Evolutionary conservation across 176 grass and related monocot genomes (phyloP), one percentile per base, ranked within the genome.

Genomic region (Aegilops bicornis): DNA sequence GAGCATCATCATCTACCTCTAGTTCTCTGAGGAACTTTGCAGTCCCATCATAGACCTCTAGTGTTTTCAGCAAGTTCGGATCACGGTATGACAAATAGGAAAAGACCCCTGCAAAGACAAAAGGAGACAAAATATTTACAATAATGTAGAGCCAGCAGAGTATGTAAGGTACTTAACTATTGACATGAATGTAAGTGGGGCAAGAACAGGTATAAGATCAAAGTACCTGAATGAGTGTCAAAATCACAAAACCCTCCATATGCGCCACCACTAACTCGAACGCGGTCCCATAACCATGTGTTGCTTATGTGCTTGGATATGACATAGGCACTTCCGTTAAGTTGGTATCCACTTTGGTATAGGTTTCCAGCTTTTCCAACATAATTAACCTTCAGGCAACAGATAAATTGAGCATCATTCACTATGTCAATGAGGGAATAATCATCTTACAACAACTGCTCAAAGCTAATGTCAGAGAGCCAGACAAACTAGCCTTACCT

Each of bases 241-340:
- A 99, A 99, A 89, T 99, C 92, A 87, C 97, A 99, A 85, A 99
- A 96, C 48, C 94, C 97, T 87, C 94, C 97, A 93, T 99, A 99
- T 69, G 94, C 94, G 83, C 97, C 97, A 86, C 97, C 97, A 74
- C 97, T 99, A 81, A 96, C 94, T 36, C 97, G 94, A 87, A 99
- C 90, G 79, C 90, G 91, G 64, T 99, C 94, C 97, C 97, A 99
- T 83, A 99, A 86, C 94, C 97, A 99, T 12, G 94, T 94, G 61
- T 93, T 99, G 76, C 94, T 76, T 90, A 99, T 96, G 90, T 94
- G 88, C 80, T 99, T 99, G 62, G 97, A 96, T 78, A 99, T 93
- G 64, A 99, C 94, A 89, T 99, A 94, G 8, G 97, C 94, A 81
- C 97, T 96, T 86, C 97, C 97, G 84, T 91, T 89, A 19, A 99